These are phyloP conservation scores for Lepidium aucheri DNA, from an alignment of 345 rosid species.

Conservation along the genomic window DNA sequence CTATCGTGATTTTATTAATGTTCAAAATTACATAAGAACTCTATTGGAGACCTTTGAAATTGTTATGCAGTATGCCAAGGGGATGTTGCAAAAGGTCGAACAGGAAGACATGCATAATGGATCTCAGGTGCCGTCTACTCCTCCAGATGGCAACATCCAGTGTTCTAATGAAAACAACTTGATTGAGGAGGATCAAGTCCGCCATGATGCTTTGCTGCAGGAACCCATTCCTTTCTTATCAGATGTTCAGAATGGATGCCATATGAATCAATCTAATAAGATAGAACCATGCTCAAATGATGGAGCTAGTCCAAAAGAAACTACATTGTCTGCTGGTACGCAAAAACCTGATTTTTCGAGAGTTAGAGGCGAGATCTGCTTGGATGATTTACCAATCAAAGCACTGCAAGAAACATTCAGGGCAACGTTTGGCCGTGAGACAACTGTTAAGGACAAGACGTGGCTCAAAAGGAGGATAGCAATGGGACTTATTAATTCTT, in stretches of 20 bases:
- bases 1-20: background rate
- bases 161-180: slow-evolving; percentile 28
- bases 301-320: slow-evolving; percentile 33
- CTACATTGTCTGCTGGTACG: slow-evolving; percentile 30
- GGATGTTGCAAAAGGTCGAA: slow-evolving; percentile 28
- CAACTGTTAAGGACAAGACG: slow-evolving; percentile 90
- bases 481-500: slow-evolving; percentile 83
- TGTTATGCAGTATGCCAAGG: slow-evolving; percentile 34
- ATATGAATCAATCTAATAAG: slow-evolving; percentile 25
- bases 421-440: slow-evolving; percentile 92
- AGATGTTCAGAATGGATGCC: slow-evolving; percentile 28
- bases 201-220: slow-evolving; percentile 45
- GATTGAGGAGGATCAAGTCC: slow-evolving; percentile 45
- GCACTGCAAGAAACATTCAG: slow-evolving; percentile 91
- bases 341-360: slow-evolving; percentile 52
- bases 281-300: slow-evolving; percentile 37
- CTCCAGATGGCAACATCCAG: slow-evolving; percentile 32
- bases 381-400: slow-evolving; percentile 74
- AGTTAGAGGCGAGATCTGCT: slow-evolving; percentile 66
- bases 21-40: background rate
- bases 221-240: slow-evolving; percentile 24
- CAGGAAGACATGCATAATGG: slow-evolving; percentile 20
- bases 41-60: slow-evolving; percentile 3
- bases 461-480: slow-evolving; percentile 96
- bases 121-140: slow-evolving; percentile 41